Percentiles rank a stretch among this genome's conserved stretches.
phyloP scores from a whole-genome alignment of 108 stramenopile genomes.

The Skeletonema menzelii region DNA sequence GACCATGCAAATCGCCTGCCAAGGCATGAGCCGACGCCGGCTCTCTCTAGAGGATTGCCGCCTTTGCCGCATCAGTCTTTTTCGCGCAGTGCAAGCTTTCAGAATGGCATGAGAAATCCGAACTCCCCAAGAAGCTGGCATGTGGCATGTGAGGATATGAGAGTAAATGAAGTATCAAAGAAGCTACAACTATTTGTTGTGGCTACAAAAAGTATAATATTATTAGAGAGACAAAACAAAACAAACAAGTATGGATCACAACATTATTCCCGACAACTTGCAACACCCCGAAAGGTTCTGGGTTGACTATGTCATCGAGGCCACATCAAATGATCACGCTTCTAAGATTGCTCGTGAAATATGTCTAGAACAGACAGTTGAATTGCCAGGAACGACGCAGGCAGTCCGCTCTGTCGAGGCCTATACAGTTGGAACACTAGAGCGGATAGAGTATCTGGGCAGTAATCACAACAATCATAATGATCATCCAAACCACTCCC shows the following conservation, averaged over 20 bases:
- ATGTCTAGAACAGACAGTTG: constrained; percentile 38
- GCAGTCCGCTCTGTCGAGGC: constrained; percentile 22
- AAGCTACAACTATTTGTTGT: neutral
- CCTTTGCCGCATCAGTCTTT: too few species aligned
- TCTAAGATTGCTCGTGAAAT: constrained; percentile 13
- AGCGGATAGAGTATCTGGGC: constrained; percentile 9
- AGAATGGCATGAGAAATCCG: too few species aligned
- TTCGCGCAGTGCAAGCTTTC: too few species aligned
- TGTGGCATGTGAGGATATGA: neutral
- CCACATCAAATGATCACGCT: constrained; percentile 9
- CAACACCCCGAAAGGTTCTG: constrained; percentile 30
- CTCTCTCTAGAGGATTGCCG: too few species aligned
- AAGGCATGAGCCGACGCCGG: too few species aligned
- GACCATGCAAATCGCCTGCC: too few species aligned
- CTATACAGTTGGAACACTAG: constrained; percentile 24
- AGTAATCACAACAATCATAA: neutral
- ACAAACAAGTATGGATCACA: neutral
- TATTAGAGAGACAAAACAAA: neutral
- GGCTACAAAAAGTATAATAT: neutral
- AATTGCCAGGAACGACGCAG: constrained; percentile 17
- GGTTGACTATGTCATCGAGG: constrained; percentile 38
- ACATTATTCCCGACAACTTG: neutral
- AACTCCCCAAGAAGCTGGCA: neutral
- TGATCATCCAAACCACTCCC: neutral
- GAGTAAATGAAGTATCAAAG: neutral